phyloP scores from a whole-genome alignment of 345 rosid species.

The Viola odorata region DNA sequence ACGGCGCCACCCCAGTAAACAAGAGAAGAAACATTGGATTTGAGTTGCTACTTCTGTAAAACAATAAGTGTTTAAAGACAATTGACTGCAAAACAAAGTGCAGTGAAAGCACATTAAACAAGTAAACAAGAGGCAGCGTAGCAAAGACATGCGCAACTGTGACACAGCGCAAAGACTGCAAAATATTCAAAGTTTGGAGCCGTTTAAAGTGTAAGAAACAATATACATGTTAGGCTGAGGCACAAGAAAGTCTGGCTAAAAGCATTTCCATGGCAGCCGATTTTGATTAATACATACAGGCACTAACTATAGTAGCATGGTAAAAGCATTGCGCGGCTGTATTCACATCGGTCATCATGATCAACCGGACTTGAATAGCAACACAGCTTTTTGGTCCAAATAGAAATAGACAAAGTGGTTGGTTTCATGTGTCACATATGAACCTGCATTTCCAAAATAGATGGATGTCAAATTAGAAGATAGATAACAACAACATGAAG shows the following conservation, averaged over 20 bases:
- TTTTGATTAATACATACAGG: constrained; percentile 30
- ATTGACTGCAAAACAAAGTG: too few species aligned
- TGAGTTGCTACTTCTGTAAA: too few species aligned
- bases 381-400: constrained; percentile 85
- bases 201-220: constrained; percentile 13
- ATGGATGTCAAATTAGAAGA: not conserved
- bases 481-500: too few species aligned
- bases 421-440: constrained; percentile 95
- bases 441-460: constrained; percentile 41
- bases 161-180: too few species aligned
- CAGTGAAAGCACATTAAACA: too few species aligned
- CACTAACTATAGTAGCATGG: constrained; percentile 15
- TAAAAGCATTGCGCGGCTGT: not conserved
- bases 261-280: constrained; percentile 19
- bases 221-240: constrained; percentile 35
- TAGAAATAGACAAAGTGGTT: constrained; percentile 94
- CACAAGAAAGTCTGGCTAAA: constrained; percentile 15
- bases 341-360: not conserved
- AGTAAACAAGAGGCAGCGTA: too few species aligned
- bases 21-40: too few species aligned
- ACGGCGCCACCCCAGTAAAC: too few species aligned
- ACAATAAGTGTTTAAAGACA: too few species aligned
- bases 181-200: constrained; percentile 12
- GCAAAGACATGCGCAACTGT: too few species aligned
- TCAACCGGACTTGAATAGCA: constrained; percentile 89